Conservation (phyloP, 371 early-diverging fungal genomes). For the Mortierella sp. region DNA sequence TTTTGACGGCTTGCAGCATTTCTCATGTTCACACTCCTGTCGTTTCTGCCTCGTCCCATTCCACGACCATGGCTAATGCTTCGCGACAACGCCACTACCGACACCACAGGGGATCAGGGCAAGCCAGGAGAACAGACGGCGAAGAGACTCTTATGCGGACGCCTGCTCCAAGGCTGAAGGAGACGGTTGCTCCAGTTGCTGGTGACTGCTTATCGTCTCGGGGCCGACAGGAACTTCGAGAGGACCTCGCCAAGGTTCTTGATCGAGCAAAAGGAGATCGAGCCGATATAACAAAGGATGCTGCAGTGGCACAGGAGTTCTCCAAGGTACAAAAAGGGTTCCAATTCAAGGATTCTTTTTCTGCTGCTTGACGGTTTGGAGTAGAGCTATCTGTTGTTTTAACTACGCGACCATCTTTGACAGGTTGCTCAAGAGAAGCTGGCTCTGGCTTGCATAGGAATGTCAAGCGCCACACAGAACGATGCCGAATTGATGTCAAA, state of each 20-base stretch:
- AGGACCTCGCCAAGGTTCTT: slow-evolving; percentile 20
- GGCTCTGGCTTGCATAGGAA: slow-evolving; percentile 4
- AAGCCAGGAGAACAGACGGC: slow-evolving; percentile 6
- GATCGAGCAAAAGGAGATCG: slow-evolving; percentile 21
- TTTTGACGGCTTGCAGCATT: neutral
- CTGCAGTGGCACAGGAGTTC: slow-evolving; percentile 6
- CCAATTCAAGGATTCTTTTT: no score
- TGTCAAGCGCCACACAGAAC: slow-evolving; percentile 14
- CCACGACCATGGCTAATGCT: slow-evolving; percentile 25
- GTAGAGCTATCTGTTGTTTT: neutral
- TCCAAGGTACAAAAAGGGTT: slow-evolving; percentile 15
- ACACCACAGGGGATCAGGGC: slow-evolving; percentile 29
- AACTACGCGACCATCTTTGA: neutral
- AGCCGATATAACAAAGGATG: slow-evolving; percentile 10
- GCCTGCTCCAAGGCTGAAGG: slow-evolving; percentile 5
- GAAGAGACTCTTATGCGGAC: slow-evolving; percentile 12
- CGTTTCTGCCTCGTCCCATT: neutral
- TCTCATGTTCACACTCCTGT: neutral
- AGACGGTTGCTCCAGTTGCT: neutral
- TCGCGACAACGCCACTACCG: slow-evolving; percentile 35
- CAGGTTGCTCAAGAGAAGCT: slow-evolving; percentile 35
- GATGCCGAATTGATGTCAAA: slow-evolving; percentile 32
- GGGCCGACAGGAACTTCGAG: slow-evolving; percentile 5
- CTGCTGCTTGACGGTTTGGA: no score
- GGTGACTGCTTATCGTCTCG: neutral